Evolutionary conservation across 2,329 filamentous ascomycete species (phyloP).

Genomic region (Monilinia polystroma): DNA sequence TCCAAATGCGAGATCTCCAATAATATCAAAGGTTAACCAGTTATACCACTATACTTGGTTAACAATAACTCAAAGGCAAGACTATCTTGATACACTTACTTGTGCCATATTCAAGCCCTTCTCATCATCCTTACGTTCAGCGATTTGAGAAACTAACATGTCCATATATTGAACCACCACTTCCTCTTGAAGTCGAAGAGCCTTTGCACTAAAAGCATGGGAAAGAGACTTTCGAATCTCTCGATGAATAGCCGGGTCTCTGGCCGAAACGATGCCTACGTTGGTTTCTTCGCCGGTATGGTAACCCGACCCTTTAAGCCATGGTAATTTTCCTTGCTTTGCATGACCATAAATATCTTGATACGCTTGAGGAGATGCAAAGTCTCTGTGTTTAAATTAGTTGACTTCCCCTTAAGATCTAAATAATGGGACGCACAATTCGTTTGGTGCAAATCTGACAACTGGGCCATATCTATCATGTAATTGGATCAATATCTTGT

Average conservation of each 20-base stretch:
- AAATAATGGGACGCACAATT: conserved; percentile 16
- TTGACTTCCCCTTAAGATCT: conserved; percentile 11
- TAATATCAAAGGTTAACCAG: conserved; percentile 29
- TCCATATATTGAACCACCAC: conserved; percentile 28
- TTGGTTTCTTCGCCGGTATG: conserved; percentile 1
- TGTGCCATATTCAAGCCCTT: conserved; percentile 12
- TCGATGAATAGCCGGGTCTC: conserved; percentile 24
- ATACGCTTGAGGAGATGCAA: conserved; percentile 16
- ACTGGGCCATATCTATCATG: conserved; percentile 38
- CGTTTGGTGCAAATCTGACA: conserved; percentile 38
- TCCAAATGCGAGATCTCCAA: conserved; percentile 30
- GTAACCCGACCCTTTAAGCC: conserved; percentile 5
- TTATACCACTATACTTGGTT: conserved; percentile 27
- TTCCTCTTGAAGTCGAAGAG: conserved; percentile 39
- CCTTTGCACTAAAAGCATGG: conserved; percentile 39
- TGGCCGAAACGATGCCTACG: conserved; percentile 18
- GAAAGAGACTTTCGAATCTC: conserved; percentile 29
- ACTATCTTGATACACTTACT: conserved; percentile 7
- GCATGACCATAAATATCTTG: conserved; percentile 14
- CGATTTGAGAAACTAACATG: conserved; percentile 15
- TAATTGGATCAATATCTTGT: not conserved
- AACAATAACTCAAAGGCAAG: not conserved
- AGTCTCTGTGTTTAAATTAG: conserved; percentile 13
- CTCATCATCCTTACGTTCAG: not conserved
- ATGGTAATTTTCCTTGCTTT: conserved; percentile 8